Conservation (phyloP, 2,329 filamentous ascomycete species). For the Aspergillus pseudoglaucus region DNA sequence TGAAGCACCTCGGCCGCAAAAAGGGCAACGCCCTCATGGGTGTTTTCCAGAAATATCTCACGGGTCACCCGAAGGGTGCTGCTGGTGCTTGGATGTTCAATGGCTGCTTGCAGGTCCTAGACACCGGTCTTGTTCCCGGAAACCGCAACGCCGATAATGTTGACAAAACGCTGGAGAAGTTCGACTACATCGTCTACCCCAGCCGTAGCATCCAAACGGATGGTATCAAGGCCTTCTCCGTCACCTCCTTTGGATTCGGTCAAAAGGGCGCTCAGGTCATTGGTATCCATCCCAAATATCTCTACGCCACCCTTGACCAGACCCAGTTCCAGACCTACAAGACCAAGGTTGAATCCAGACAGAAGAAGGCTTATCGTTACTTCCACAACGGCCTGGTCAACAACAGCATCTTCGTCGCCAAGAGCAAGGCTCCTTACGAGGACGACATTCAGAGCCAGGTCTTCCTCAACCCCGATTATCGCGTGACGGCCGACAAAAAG, state of each 20-base stretch:
- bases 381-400: conserved; percentile 98
- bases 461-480: conserved; percentile 88
- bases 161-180: conserved; percentile 93
- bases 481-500: conserved; percentile 82
- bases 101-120: conserved; percentile 90
- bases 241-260: conserved; percentile 98
- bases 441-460: conserved; percentile 80
- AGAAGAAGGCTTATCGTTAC: conserved; percentile 98
- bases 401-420: conserved; percentile 95
- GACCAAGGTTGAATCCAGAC: conserved; percentile 79
- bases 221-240: conserved; percentile 95
- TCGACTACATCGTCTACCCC: conserved; percentile 95
- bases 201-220: conserved; percentile 94
- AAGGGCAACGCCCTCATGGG: conserved; percentile 95
- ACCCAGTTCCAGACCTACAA: conserved; percentile 75
- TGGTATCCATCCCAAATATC: conserved; percentile 92
- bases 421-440: conserved; percentile 82
- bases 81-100: conserved; percentile 99
- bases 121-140: conserved; percentile 86
- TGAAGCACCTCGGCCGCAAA: conserved; percentile 85
- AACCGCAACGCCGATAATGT: conserved; percentile 98
- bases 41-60: conserved; percentile 99
- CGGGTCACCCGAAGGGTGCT: conserved; percentile 97
- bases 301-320: conserved; percentile 89
- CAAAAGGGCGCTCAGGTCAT: conserved; percentile 98